Base-by-base conservation (phyloP, 805 yeast genomes). In the Kodamaea jinghongensis region DNA sequence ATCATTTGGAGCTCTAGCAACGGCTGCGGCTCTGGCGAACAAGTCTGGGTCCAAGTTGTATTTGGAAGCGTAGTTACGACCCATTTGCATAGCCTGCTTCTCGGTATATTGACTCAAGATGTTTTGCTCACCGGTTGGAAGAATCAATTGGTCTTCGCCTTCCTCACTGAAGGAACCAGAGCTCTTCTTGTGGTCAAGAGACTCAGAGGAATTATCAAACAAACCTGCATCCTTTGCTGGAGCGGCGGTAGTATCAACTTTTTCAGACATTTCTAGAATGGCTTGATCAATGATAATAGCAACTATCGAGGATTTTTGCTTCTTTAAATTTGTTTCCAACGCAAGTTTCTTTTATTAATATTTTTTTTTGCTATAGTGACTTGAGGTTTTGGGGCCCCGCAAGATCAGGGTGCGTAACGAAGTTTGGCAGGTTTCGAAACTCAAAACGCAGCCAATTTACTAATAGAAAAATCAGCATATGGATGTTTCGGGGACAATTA, bases 41-140 rank as follows among this genome's bases (percentile, higher is more conserved):
- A 81, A 62, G 14, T 78, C 85, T 2, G 68, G 67, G 46, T 79
- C 83, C 52, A 82, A 53, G 8, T 65, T 71, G 49, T 80, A 66
- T 50, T 76, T 76, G 22, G 61, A 46, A 12, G 87, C 86, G 58
- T 81, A 82, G 44, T 73, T 73, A 47, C 84, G 67, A 28, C 87
- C 87, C 86, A 81, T 81, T 43, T 71, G 73, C 76, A 76, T 77
- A 3, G 77, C 83, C 52, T 81, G 83, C 20, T 73, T 74, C 46
- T 78, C 80, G 12, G 79, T 60, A 50, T 81, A 81, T 53, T 79
- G 79, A 2, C 76, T 57, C 42, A 80, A 60, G 37, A 79, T 72
- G 49, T 80, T 80, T 17, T 61, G 67, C 20, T 28, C 46, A 37
- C 54, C 63, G 10, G 23, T 20, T 20, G 23, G 23, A 20, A 8